Percentiles rank a stretch among this genome's conserved stretches.
phyloP scores from a whole-genome alignment of 1,284 basidiomycete genomes.

The Hemileia vastatrix region DNA sequence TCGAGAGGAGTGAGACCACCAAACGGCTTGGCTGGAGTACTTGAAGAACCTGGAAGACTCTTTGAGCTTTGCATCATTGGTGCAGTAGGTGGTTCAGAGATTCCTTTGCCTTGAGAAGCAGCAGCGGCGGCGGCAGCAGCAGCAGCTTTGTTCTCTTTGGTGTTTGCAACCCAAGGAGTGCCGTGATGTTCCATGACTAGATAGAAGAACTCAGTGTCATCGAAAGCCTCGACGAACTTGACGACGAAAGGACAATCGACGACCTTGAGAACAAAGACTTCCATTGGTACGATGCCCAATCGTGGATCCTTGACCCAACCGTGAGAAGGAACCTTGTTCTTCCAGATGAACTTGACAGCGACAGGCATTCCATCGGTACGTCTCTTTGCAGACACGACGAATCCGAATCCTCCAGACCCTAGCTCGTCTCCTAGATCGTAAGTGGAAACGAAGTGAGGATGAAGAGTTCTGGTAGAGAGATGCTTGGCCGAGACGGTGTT shows the following conservation, averaged over 20 bases:
- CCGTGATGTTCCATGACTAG: conserved; percentile 85
- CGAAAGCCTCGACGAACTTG: conserved; percentile 68
- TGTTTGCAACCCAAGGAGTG: conserved; percentile 62
- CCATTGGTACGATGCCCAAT: conserved; percentile 56
- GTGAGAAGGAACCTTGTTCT: conserved; percentile 66
- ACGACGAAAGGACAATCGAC: conserved; percentile 72
- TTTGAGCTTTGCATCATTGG: conserved; percentile 13
- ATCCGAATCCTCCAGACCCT: conserved; percentile 82
- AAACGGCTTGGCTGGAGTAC: neutral
- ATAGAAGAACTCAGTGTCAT: conserved; percentile 75
- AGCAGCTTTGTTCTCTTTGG: conserved; percentile 21
- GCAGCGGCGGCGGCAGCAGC: conserved; percentile 22
- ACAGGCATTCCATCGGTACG: conserved; percentile 56
- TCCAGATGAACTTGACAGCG: conserved; percentile 87
- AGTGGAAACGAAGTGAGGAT: conserved; percentile 55
- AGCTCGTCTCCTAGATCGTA: conserved; percentile 64
- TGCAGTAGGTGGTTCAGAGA: conserved; percentile 22
- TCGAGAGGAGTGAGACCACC: neutral
- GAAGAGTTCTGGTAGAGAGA: conserved; percentile 46
- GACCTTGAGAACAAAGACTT: conserved; percentile 64
- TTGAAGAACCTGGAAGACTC: neutral
- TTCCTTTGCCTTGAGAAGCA: conserved; percentile 5
- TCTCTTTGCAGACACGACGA: conserved; percentile 53
- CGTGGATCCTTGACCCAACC: conserved; percentile 61
- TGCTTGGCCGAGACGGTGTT: conserved; percentile 7